phyloP scores from a whole-genome alignment of 2,329 filamentous ascomycete genomes.

The Xylariales sp. region DNA sequence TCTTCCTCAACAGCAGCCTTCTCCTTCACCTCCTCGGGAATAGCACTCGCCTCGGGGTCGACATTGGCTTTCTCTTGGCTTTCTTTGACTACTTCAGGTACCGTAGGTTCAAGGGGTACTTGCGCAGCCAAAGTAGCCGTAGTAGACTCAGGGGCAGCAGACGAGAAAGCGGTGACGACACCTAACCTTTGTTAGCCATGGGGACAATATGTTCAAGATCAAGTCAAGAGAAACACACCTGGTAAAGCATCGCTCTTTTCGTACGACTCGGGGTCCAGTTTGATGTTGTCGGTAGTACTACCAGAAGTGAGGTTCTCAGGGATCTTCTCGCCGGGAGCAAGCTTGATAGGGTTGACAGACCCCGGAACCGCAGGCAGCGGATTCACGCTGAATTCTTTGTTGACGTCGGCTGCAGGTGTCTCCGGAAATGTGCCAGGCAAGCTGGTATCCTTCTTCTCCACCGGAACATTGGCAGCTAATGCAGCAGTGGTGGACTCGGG shows the following conservation, averaged over 20 bases:
- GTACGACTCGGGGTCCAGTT: slow-evolving; percentile 81
- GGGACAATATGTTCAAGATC: slow-evolving; percentile 11
- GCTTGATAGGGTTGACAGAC: slow-evolving; percentile 72
- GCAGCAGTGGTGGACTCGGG: slow-evolving; percentile 68
- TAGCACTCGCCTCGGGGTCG: slow-evolving; percentile 64
- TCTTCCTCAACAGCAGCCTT: slow-evolving; percentile 70
- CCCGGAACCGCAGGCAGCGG: slow-evolving; percentile 60
- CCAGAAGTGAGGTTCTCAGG: slow-evolving; percentile 66
- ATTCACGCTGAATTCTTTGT: slow-evolving; percentile 53
- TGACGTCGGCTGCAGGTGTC: slow-evolving; percentile 55
- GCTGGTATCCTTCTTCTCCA: slow-evolving; percentile 40
- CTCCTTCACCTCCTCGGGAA: slow-evolving; percentile 61
- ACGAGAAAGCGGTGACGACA: slow-evolving; percentile 13
- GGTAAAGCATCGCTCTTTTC: slow-evolving; percentile 69
- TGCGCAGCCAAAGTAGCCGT: slow-evolving; percentile 36
- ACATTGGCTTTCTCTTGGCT: slow-evolving; percentile 64
- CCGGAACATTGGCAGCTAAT: slow-evolving; percentile 61
- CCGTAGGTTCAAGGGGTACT: slow-evolving; percentile 40
- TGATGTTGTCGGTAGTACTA: slow-evolving; percentile 66
- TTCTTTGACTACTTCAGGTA: slow-evolving; percentile 63
- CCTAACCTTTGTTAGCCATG: not conserved
- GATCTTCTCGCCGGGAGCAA: slow-evolving; percentile 76
- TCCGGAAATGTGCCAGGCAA: slow-evolving; percentile 68
- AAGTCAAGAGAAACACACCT: slow-evolving; percentile 36
- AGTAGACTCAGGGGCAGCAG: slow-evolving; percentile 38